A percentile compares a stretch with the other conserved stretches of the same genome.
phyloP scores from a whole-genome alignment of 1,139 yeast genomes.

The Suhomyces bokatorum region DNA sequence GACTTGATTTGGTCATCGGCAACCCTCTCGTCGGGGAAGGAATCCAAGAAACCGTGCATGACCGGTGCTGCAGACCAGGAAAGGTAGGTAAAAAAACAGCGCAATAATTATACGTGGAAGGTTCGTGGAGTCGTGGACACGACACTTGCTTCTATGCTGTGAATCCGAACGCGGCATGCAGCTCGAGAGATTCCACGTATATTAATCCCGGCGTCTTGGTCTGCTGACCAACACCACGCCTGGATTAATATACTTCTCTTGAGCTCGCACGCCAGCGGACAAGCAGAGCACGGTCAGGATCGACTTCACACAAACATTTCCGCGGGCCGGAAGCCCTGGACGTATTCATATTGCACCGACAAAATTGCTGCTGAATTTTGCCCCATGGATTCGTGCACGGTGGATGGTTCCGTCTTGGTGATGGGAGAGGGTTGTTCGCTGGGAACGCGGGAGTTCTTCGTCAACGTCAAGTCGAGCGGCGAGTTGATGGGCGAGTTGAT shows the following conservation, averaged over 20 bases:
- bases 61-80: constrained; percentile 47
- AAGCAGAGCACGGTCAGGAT: constrained; percentile 38
- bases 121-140: not conserved
- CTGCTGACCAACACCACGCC: constrained; percentile 17
- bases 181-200: constrained; percentile 24
- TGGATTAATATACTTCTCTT: constrained; percentile 28
- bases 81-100: constrained; percentile 9
- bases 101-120: constrained; percentile 5
- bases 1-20: constrained; percentile 2
- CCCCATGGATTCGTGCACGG: constrained; percentile 42
- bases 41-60: constrained; percentile 31
- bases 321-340: constrained; percentile 2
- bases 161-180: constrained; percentile 19
- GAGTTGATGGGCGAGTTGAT: constrained; percentile 45
- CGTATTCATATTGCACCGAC: constrained; percentile 16
- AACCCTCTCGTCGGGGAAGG: constrained; percentile 10
- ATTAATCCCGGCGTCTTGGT: constrained; percentile 23
- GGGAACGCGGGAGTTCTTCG: constrained; percentile 13
- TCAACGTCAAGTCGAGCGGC: constrained; percentile 43
- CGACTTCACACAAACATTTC: constrained; percentile 3
- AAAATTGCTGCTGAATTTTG: constrained; percentile 56
- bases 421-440: constrained; percentile 12
- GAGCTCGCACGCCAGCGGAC: constrained; percentile 17
- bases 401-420: constrained; percentile 12
- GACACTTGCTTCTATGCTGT: constrained; percentile 42